A percentile compares a stretch with the other conserved stretches of the same genome.
Conservation (phyloP, 192 early-diverging fungal genomes). For the Entophlyctis luteolus region DNA sequence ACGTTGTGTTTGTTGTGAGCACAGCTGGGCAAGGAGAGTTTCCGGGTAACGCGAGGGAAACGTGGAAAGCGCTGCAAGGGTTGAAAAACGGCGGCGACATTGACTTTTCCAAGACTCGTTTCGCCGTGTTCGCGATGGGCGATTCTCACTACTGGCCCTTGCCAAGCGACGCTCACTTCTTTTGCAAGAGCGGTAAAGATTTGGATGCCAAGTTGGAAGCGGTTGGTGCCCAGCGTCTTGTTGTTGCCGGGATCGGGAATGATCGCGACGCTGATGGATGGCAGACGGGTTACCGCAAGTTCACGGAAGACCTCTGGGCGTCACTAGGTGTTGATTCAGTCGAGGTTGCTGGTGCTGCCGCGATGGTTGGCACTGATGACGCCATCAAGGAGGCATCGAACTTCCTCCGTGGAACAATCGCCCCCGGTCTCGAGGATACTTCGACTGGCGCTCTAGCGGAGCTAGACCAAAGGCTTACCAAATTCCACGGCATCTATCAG, state of each 20-base stretch:
- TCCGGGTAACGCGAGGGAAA: conserved; percentile 85
- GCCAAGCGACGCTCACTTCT: conserved; percentile 83
- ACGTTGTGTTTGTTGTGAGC: conserved; percentile 72
- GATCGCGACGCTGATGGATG: conserved; percentile 92
- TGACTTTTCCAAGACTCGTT: conserved; percentile 36
- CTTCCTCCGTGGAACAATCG: conserved; percentile 90
- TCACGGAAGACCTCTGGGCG: conserved; percentile 79
- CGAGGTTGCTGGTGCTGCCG: conserved; percentile 56
- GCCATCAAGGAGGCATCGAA: conserved; percentile 89
- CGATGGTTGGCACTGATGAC: conserved; percentile 76
- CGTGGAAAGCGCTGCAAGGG: conserved; percentile 69
- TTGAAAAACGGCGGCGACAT: conserved; percentile 15
- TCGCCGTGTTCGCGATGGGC: conserved; percentile 84
- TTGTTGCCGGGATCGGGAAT: conserved; percentile 75
- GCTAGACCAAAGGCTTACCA: conserved; percentile 86
- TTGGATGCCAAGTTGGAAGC: conserved; percentile 73
- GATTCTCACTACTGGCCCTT: conserved; percentile 97
- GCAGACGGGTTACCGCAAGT: conserved; percentile 74
- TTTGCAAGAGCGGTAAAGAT: conserved; percentile 86
- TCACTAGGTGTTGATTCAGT: conserved; percentile 73
- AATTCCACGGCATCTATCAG: conserved; percentile 96
- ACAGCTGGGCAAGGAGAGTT: conserved; percentile 98
- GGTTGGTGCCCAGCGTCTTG: conserved; percentile 68
- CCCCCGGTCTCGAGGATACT: conserved; percentile 74
- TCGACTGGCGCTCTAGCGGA: conserved; percentile 82